phyloP scores from a whole-genome alignment of 2,329 filamentous ascomycete species.

The Penicillium sp. region DNA sequence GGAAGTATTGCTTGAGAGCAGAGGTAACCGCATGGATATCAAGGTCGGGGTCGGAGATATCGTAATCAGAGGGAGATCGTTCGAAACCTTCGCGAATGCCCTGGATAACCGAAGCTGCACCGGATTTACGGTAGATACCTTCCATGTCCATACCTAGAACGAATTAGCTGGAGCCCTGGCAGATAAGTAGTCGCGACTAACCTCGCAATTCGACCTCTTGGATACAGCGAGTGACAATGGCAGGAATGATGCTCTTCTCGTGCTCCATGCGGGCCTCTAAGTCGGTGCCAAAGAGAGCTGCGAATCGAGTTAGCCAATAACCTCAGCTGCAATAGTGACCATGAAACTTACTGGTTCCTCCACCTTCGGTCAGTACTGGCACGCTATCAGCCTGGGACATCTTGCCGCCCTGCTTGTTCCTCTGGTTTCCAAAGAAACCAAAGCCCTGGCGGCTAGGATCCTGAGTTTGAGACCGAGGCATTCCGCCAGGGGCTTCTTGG shows the following conservation, averaged over 20 bases:
- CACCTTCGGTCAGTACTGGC: constrained; percentile 36
- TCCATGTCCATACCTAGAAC: constrained; percentile 75
- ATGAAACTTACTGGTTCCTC: constrained; percentile 35
- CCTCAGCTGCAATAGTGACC: not conserved
- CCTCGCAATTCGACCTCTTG: constrained; percentile 93
- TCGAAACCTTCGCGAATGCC: constrained; percentile 88
- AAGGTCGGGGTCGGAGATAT: constrained; percentile 87
- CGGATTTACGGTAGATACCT: constrained; percentile 96
- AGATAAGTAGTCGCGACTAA: constrained; percentile 20
- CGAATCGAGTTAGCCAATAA: constrained; percentile 8
- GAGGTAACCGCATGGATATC: constrained; percentile 97
- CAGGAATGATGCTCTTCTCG: constrained; percentile 83
- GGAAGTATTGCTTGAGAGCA: constrained; percentile 94
- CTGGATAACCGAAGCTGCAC: constrained; percentile 85
- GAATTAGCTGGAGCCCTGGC: constrained; percentile 11
- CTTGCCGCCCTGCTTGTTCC: constrained; percentile 38
- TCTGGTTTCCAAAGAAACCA: constrained; percentile 60
- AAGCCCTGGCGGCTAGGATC: constrained; percentile 56
- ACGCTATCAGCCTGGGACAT: constrained; percentile 43
- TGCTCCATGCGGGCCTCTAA: constrained; percentile 77
- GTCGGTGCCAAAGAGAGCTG: constrained; percentile 79
- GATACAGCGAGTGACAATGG: constrained; percentile 86
- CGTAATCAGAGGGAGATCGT: constrained; percentile 65
- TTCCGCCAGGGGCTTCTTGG: constrained; percentile 34
- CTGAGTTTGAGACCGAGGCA: constrained; percentile 38